These are phyloP conservation scores for Kwoniella shivajii DNA, from an alignment of 1,284 basidiomycete species.

Conservation along the genomic window DNA sequence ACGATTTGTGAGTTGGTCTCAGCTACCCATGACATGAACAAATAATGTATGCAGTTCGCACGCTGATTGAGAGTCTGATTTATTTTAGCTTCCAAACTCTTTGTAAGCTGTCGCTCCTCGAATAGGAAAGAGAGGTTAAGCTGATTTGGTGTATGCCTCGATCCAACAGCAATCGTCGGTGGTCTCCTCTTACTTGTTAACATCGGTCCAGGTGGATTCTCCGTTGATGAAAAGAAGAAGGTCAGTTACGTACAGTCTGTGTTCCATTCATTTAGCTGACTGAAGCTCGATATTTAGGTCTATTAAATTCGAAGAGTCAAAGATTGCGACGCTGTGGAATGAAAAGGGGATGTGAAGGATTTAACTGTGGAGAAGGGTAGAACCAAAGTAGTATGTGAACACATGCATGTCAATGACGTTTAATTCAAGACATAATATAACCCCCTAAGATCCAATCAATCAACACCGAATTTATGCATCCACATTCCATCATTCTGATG, in stretches of 20 bases:
- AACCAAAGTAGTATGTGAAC: too few species aligned
- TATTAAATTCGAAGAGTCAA: not conserved
- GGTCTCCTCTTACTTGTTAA: constrained; percentile 96
- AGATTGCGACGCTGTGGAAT: not conserved
- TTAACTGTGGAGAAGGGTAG: not conserved
- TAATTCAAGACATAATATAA: too few species aligned
- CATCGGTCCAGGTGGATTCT: constrained; percentile 96
- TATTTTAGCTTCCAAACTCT: constrained; percentile 85
- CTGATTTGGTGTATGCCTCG: constrained; percentile 49
- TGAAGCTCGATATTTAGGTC: not conserved
- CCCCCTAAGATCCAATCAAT: too few species aligned
- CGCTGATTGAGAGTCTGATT: constrained; percentile 56
- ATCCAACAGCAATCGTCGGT: constrained; percentile 76
- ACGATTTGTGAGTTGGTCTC: constrained; percentile 48
- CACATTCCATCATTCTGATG: too few species aligned
- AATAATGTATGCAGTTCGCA: not conserved
- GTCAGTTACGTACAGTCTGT: constrained; percentile 51
- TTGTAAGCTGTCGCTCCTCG: constrained; percentile 61
- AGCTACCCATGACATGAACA: not conserved
- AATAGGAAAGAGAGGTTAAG: not conserved
- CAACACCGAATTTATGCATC: too few species aligned
- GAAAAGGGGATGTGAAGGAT: not conserved
- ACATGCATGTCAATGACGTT: too few species aligned
- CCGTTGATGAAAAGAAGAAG: constrained; percentile 99
- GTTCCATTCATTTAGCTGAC: not conserved